These are phyloP conservation scores for Delphinella strobiligena DNA, from an alignment of 2,329 filamentous ascomycete genomes.

Conservation along the genomic window DNA sequence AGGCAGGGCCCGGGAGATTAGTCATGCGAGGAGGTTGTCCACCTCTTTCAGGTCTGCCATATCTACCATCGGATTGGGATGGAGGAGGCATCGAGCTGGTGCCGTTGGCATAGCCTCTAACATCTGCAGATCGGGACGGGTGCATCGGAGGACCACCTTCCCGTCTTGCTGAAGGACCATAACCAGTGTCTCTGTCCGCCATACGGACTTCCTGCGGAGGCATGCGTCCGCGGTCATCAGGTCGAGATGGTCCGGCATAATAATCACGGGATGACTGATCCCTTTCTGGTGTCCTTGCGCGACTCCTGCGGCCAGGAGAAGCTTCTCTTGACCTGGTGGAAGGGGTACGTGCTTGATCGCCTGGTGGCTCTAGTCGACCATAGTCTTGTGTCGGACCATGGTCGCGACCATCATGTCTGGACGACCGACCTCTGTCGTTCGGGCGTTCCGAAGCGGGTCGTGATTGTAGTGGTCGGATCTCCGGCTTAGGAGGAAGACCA, in stretches of 20 bases:
- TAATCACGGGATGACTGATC: conserved; percentile 17
- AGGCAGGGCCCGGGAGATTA: conserved; percentile 1
- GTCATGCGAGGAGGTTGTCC: not conserved
- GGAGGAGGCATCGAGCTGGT: conserved; percentile 5
- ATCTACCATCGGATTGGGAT: not conserved
- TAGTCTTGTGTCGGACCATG: conserved; percentile 22
- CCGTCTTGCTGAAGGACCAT: conserved; percentile 2
- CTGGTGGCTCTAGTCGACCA: conserved; percentile 31
- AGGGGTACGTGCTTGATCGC: conserved; percentile 17
- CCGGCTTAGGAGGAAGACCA: conserved; percentile 45
- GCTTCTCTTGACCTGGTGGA: conserved; percentile 23
- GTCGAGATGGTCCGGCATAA: conserved; percentile 2
- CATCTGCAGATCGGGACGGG: conserved; percentile 3
- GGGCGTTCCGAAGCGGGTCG: conserved; percentile 13
- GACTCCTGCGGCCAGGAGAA: conserved; percentile 27
- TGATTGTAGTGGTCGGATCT: conserved; percentile 40
- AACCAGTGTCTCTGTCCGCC: conserved; percentile 2
- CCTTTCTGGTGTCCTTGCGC: conserved; percentile 28
- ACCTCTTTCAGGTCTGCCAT: not conserved
- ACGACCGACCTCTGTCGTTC: not conserved
- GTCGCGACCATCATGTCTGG: conserved; percentile 21
- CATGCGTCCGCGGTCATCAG: not conserved
- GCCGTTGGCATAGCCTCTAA: conserved; percentile 3
- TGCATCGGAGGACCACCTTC: not conserved
- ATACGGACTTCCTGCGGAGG: not conserved